Conservation (phyloP, 305 asterid genomes). For the Fraxinus ornus region DNA sequence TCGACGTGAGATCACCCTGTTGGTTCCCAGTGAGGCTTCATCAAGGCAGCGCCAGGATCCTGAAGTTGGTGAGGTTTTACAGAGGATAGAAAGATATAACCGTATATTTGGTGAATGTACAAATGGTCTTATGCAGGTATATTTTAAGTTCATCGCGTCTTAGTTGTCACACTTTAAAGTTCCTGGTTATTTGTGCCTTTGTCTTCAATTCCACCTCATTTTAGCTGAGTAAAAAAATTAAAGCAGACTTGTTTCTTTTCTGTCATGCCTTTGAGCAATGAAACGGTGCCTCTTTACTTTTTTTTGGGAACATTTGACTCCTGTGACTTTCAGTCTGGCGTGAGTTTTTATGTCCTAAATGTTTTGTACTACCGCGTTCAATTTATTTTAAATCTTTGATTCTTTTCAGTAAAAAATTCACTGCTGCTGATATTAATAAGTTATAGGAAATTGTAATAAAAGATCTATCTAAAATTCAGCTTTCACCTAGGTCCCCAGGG, state of each 20-base stretch:
- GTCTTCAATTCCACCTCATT: neutral
- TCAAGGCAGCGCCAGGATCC: constrained; percentile 42
- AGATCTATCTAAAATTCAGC: neutral
- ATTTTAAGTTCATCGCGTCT: neutral
- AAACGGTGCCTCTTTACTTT: neutral
- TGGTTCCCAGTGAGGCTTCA: constrained; percentile 78
- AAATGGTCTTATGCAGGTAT: constrained; percentile 71
- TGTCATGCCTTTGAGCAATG: neutral
- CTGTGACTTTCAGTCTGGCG: neutral
- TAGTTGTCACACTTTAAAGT: neutral
- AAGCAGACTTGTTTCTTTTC: too few species aligned
- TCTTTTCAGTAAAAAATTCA: neutral
- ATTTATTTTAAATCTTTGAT: neutral
- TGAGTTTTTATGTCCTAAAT: neutral
- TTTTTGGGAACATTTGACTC: neutral
- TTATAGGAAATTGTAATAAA: neutral
- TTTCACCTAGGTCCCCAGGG: neutral
- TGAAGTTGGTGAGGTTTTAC: constrained; percentile 51
- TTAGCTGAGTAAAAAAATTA: neutral
- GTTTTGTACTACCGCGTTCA: neutral
- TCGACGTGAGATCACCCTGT: constrained; percentile 80
- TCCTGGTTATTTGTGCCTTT: neutral
- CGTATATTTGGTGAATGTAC: constrained; percentile 57
- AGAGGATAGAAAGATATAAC: constrained; percentile 65
- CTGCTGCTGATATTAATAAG: neutral